Percentiles rank a stretch among this genome's conserved stretches.
phyloP scores from a whole-genome alignment of 2,329 filamentous ascomycete species.

The Sclerotiophoma versabilis region DNA sequence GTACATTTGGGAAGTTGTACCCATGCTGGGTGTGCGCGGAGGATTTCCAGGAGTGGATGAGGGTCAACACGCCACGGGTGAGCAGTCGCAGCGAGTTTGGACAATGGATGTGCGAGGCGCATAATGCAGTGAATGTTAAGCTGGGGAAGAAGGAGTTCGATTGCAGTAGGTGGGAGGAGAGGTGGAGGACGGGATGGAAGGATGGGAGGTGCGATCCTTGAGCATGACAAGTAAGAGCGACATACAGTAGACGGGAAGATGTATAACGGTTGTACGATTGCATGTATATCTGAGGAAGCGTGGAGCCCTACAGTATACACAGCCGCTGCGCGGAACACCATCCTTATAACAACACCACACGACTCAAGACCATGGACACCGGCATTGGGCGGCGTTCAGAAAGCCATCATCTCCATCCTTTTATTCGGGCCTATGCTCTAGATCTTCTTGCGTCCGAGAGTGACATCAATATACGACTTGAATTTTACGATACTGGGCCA shows the following conservation, averaged over 20 bases:
- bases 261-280: slow-evolving; percentile 8
- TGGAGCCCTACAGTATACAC: neutral
- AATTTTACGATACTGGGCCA: neutral
- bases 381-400: slow-evolving; percentile 22
- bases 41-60: slow-evolving; percentile 86
- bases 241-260: neutral
- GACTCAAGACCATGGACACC: slow-evolving; percentile 7
- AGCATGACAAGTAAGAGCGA: neutral
- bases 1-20: slow-evolving; percentile 83
- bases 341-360: slow-evolving; percentile 1
- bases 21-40: slow-evolving; percentile 96
- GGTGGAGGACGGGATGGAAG: slow-evolving; percentile 90
- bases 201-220: slow-evolving; percentile 69
- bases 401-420: neutral
- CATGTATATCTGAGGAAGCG: neutral
- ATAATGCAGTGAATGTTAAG: slow-evolving; percentile 88
- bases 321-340: slow-evolving; percentile 1
- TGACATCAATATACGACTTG: neutral
- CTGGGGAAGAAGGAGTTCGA: slow-evolving; percentile 91
- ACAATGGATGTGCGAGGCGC: slow-evolving; percentile 82
- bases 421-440: neutral
- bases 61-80: slow-evolving; percentile 69
- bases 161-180: slow-evolving; percentile 88
- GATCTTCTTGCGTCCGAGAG: neutral
- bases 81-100: slow-evolving; percentile 73